These are phyloP conservation scores for Rhizopogon vulgaris DNA, from an alignment of 768 basidiomycete species.

Conservation along the genomic window DNA sequence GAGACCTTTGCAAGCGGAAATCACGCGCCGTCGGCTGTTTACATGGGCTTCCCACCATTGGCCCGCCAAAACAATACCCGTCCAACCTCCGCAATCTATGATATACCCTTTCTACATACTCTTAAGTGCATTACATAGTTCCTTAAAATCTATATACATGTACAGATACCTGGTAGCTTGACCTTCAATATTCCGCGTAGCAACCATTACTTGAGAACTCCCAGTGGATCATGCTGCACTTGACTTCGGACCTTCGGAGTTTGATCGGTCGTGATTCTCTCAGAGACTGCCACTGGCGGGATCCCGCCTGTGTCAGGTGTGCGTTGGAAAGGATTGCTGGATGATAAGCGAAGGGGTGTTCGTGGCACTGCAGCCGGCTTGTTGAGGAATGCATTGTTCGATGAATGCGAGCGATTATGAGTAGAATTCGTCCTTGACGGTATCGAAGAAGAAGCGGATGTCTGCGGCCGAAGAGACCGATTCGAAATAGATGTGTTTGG, in stretches of 20 bases:
- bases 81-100: slow-evolving; percentile 4
- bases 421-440: slow-evolving; percentile 3
- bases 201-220: slow-evolving; percentile 19
- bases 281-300: slow-evolving; percentile 1
- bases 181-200: not conserved
- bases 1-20: slow-evolving; percentile 3
- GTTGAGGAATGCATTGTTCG: not conserved
- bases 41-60: not conserved
- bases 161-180: not conserved
- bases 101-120: not conserved
- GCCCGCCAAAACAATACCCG: slow-evolving; percentile 1
- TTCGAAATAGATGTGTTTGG: slow-evolving; percentile 6
- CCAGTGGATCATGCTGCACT: slow-evolving; percentile 24
- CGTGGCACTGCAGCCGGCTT: slow-evolving; percentile 13
- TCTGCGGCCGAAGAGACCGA: slow-evolving; percentile 15
- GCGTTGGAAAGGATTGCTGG: slow-evolving; percentile 26
- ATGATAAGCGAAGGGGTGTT: slow-evolving; percentile 19
- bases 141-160: not conserved
- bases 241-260: slow-evolving; percentile 8
- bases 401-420: slow-evolving; percentile 14
- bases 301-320: slow-evolving; percentile 8
- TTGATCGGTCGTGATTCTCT: slow-evolving; percentile 1
- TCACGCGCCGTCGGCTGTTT: slow-evolving; percentile 4
- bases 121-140: not conserved
- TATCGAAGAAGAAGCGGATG: slow-evolving; percentile 10